Percentiles rank a stretch among this genome's conserved stretches.
Conservation (phyloP, 208 protist species). For the Trypanosoma scelopori region DNA sequence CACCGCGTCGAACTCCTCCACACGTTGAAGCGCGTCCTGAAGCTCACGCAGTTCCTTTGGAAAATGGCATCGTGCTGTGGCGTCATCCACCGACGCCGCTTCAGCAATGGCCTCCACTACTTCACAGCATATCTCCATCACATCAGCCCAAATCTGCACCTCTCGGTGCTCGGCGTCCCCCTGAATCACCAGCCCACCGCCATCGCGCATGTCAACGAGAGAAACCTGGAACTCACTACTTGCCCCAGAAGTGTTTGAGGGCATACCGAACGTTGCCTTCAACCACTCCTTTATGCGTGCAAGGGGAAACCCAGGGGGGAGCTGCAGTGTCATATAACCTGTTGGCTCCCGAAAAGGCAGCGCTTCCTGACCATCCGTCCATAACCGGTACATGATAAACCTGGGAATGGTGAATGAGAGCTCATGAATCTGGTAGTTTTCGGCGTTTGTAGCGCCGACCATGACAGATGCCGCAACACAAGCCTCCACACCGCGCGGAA, state of each 20-base stretch:
- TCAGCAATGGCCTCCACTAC: slow-evolving; percentile 81
- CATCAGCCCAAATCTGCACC: slow-evolving; percentile 63
- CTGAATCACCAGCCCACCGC: slow-evolving; percentile 47
- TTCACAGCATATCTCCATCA: slow-evolving; percentile 84
- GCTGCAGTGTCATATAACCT: slow-evolving; percentile 47
- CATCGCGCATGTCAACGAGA: slow-evolving; percentile 74
- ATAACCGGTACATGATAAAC: slow-evolving; percentile 81
- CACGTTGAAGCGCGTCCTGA: slow-evolving; percentile 49
- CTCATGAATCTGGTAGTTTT: slow-evolving; percentile 87
- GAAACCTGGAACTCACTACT: slow-evolving; percentile 33
- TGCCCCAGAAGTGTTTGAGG: slow-evolving; percentile 36
- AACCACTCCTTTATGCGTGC: slow-evolving; percentile 44
- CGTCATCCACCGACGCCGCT: slow-evolving; percentile 36
- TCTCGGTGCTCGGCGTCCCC: slow-evolving; percentile 24
- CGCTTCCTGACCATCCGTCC: slow-evolving; percentile 17
- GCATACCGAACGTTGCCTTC: slow-evolving; percentile 41
- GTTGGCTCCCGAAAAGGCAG: slow-evolving; percentile 27
- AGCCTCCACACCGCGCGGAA: slow-evolving; percentile 55
- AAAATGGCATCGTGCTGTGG: slow-evolving; percentile 72
- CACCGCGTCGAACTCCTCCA: slow-evolving; percentile 88
- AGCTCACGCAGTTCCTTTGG: slow-evolving; percentile 67
- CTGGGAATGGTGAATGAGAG: slow-evolving; percentile 67
- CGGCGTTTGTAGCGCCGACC: slow-evolving; percentile 62
- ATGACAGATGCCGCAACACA: slow-evolving; percentile 73
- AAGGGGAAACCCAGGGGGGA: slow-evolving; percentile 44